Percentiles rank a stretch among this genome's conserved stretches.
phyloP scores from a whole-genome alignment of 148 eudicot species.

The Amaranthus palmeri region DNA sequence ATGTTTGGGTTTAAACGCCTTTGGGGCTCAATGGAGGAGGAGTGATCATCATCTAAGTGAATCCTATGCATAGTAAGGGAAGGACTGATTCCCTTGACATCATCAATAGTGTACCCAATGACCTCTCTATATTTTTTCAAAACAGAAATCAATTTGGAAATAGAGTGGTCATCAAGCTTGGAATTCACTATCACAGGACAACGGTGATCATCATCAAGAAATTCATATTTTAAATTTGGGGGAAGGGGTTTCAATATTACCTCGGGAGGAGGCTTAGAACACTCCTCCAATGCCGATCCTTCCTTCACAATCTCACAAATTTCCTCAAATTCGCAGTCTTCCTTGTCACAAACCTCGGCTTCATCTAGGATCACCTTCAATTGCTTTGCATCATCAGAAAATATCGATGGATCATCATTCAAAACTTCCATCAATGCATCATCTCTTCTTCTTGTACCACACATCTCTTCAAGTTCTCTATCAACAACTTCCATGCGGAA shows the following conservation, averaged over 20 bases:
- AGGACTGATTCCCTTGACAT: neutral
- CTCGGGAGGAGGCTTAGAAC: neutral
- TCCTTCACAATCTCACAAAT: too few relatives aligned
- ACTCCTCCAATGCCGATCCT: neutral
- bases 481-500: too few relatives aligned
- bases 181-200: neutral
- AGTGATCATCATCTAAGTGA: neutral
- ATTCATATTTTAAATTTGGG: neutral
- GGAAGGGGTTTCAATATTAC: neutral
- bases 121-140: neutral
- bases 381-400: too few relatives aligned
- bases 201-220: neutral
- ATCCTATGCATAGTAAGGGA: neutral
- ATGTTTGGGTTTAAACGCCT: neutral
- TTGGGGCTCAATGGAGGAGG: too few relatives aligned
- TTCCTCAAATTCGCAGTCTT: too few relatives aligned
- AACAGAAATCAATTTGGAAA: neutral
- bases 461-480: too few relatives aligned
- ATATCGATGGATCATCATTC: too few relatives aligned
- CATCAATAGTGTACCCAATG: neutral
- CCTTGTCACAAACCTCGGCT: neutral
- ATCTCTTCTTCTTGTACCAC: neutral
- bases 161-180: neutral
- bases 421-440: neutral
- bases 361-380: neutral